Base-by-base conservation (phyloP, 129 eudicot genomes). In the Flaveria robusta region DNA sequence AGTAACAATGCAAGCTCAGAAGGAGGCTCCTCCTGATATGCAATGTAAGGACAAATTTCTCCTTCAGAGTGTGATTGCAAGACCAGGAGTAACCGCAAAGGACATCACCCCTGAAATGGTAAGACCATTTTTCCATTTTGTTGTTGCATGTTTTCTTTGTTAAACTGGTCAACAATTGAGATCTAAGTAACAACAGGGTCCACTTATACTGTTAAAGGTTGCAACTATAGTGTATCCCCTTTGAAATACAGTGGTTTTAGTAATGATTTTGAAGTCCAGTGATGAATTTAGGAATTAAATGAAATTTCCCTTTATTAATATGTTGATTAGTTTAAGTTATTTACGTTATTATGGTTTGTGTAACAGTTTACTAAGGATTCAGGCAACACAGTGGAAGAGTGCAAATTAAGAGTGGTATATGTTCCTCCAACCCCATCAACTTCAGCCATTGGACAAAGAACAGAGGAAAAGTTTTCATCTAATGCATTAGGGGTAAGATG, bases 1-100 rank as follows among this genome's bases (percentile, higher is more conserved):
- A 93, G 98, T 93, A 27, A 93, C 98, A 74, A 90, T 93, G 98
- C 98, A 93, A 87, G 97, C 96, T 71, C 98, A 90, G 65, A 93
- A 86, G 83, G 98, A 93, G 73, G 87, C 91, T 67, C 98, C 98
- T 77, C 52, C 91, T 58, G 98, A 88, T 71, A 81, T 93, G 95
- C 95, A 93, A 80, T 93, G 98, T 80, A 88, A 78, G 78, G 98
- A 93, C 76, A 93, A 93, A 65, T 93, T 93, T 83, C 90, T 93
- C 77, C 97, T 93, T 77, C 98, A 93, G 82, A 86, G 98, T 78
- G 96, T 87, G 56, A 75, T 86, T 75, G 88, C 92, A 43, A 81
- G 62, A 27, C 24, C 84, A 9, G 98, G 83, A 34, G 82, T 82
- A 77, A 50, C 86, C 46, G 66, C 87, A 7, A 88, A 88, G 79